phyloP scores from a whole-genome alignment of 768 basidiomycete species.

The Russula sp. region DNA sequence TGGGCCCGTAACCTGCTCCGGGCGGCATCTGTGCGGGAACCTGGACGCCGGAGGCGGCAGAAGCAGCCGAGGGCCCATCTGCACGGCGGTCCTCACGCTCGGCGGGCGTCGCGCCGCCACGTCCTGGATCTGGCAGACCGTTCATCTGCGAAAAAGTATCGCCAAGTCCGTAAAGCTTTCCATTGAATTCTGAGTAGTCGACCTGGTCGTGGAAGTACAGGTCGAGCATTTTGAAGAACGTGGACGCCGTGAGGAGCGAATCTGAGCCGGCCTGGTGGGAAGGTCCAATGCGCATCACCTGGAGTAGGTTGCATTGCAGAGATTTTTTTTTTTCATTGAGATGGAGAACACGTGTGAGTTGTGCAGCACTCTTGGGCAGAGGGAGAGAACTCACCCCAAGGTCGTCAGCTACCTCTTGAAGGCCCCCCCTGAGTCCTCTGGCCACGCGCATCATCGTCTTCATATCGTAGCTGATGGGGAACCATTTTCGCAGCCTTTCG shows the following conservation, averaged over 20 bases:
- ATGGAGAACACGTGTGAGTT: slow-evolving; percentile 9
- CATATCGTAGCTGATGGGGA: slow-evolving; percentile 95
- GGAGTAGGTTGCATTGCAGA: slow-evolving; percentile 4
- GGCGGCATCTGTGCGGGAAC: slow-evolving; percentile 28
- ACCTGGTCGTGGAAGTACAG: slow-evolving; percentile 88
- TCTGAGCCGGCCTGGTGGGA: slow-evolving; percentile 99
- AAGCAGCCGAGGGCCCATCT: slow-evolving; percentile 50
- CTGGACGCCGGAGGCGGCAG: slow-evolving; percentile 30
- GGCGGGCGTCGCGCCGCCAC: slow-evolving; percentile 77
- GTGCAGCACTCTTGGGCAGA: slow-evolving; percentile 2
- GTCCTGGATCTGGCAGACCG: slow-evolving; percentile 59
- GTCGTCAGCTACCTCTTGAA: slow-evolving; percentile 96
- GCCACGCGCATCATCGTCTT: slow-evolving; percentile 92
- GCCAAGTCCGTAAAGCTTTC: slow-evolving; percentile 80
- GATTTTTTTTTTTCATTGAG: background rate
- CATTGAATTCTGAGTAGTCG: slow-evolving; percentile 78
- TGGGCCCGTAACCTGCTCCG: slow-evolving; percentile 27
- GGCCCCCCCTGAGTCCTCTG: slow-evolving; percentile 77
- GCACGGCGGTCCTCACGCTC: slow-evolving; percentile 67
- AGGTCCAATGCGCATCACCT: slow-evolving; percentile 86
- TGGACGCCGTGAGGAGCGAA: slow-evolving; percentile 85
- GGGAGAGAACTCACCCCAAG: slow-evolving; percentile 64
- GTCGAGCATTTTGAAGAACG: slow-evolving; percentile 95
- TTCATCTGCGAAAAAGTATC: slow-evolving; percentile 70
- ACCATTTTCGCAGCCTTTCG: slow-evolving; percentile 83